These are phyloP conservation scores for Hypomyces perniciosus DNA, from an alignment of 2,329 filamentous ascomycete genomes.

Conservation along the genomic window DNA sequence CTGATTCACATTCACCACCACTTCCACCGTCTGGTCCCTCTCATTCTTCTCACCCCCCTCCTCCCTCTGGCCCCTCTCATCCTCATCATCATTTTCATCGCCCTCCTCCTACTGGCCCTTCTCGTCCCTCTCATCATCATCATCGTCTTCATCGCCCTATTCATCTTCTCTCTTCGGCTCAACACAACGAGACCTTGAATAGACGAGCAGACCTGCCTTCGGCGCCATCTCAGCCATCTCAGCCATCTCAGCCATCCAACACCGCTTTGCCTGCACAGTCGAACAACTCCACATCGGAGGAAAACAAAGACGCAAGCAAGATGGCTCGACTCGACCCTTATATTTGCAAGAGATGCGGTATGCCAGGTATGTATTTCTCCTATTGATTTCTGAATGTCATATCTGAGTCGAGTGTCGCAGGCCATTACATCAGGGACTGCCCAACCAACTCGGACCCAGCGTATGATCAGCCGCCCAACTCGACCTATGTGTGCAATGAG, in stretches of 20 bases:
- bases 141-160: background rate
- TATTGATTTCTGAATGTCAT: background rate
- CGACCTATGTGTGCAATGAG: conserved; percentile 15
- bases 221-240: background rate
- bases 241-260: background rate
- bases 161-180: too few relatives aligned
- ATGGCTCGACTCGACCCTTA: conserved; percentile 3
- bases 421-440: conserved; percentile 16
- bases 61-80: too few relatives aligned
- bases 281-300: background rate
- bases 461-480: background rate
- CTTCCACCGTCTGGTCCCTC: too few relatives aligned
- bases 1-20: too few relatives aligned
- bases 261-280: background rate
- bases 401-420: conserved; percentile 10
- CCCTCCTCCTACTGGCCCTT: background rate
- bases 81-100: too few relatives aligned
- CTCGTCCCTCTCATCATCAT: background rate
- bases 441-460: conserved; percentile 5
- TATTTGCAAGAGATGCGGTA: conserved; percentile 11
- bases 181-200: background rate
- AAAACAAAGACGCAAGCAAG: background rate
- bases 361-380: conserved; percentile 4
- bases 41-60: too few relatives aligned
- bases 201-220: background rate